Percentiles rank a stretch among this genome's conserved stretches.
Evolutionary conservation across 2,329 filamentous ascomycete species (phyloP).

Genomic region (Fusarium sp.): DNA sequence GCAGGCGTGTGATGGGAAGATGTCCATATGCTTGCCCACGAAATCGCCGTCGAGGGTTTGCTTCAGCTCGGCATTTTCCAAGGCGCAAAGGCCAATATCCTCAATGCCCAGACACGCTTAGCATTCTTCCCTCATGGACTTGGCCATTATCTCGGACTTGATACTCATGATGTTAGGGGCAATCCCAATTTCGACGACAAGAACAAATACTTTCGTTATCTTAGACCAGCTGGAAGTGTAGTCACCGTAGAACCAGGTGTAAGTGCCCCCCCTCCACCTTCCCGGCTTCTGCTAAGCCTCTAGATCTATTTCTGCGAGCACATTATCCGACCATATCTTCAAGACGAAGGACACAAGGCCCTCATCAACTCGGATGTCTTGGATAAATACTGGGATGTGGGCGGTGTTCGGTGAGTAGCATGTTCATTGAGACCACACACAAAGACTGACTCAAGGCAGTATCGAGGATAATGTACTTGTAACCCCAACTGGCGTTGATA

Average conservation of each 20-base stretch:
- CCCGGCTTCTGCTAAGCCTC: background rate
- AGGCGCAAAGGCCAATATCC: background rate
- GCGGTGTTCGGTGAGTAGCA: background rate
- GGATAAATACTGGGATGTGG: background rate
- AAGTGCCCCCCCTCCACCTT: background rate
- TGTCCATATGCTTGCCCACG: background rate
- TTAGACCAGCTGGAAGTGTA: background rate
- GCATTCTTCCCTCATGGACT: background rate
- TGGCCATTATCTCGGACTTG: background rate
- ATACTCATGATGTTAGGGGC: background rate
- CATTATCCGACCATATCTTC: background rate
- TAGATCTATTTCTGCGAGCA: background rate
- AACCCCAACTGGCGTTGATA: background rate
- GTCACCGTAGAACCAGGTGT: background rate
- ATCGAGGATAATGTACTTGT: background rate
- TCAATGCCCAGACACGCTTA: background rate
- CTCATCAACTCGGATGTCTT: background rate
- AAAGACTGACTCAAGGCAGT: background rate
- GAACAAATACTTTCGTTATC: background rate
- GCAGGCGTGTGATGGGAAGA: background rate
- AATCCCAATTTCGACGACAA: background rate
- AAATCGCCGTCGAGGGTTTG: background rate
- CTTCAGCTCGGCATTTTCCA: background rate
- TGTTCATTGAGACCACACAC: background rate
- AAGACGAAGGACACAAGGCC: background rate